These are phyloP conservation scores for Chaetomiaceae sp. DNA, from an alignment of 2,329 filamentous ascomycete species.

Conservation along the genomic window DNA sequence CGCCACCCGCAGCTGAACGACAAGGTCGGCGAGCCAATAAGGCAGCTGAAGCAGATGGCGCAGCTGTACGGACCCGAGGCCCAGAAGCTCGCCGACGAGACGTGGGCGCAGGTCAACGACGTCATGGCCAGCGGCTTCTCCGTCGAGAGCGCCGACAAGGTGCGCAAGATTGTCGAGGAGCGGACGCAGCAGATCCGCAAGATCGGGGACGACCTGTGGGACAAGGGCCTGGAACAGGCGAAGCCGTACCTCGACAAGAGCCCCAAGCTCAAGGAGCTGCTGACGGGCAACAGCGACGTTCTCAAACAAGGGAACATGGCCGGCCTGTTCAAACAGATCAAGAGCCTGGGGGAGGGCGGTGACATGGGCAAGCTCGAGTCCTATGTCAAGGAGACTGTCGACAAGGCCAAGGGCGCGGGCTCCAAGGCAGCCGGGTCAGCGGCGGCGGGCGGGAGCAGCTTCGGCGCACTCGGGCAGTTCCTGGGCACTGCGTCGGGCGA, in stretches of 20 bases:
- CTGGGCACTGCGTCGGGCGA: conserved; percentile 56
- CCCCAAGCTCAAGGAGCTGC: conserved; percentile 66
- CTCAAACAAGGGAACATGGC: conserved; percentile 63
- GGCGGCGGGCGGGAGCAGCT: conserved; percentile 29
- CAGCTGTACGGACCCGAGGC: conserved; percentile 69
- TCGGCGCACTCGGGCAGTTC: conserved; percentile 55
- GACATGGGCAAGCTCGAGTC: conserved; percentile 55
- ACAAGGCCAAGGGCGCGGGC: conserved; percentile 50
- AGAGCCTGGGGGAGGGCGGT: conserved; percentile 57
- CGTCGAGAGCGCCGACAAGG: conserved; percentile 47
- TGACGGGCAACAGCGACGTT: conserved; percentile 65
- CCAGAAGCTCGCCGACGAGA: conserved; percentile 70
- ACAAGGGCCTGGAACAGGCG: conserved; percentile 65
- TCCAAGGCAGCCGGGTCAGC: conserved; percentile 26
- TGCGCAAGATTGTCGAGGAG: conserved; percentile 61
- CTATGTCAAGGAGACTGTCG: conserved; percentile 55
- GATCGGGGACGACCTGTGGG: conserved; percentile 67
- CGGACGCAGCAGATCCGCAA: conserved; percentile 64
- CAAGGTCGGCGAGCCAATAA: conserved; percentile 63
- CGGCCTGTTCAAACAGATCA: conserved; percentile 60
- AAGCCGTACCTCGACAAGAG: conserved; percentile 72
- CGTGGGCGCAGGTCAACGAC: conserved; percentile 62
- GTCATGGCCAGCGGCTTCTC: conserved; percentile 60
- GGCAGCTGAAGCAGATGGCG: conserved; percentile 65
- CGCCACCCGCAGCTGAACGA: conserved; percentile 72